phyloP scores from a whole-genome alignment of 2,329 filamentous ascomycete species.

The Zalaria sp. region DNA sequence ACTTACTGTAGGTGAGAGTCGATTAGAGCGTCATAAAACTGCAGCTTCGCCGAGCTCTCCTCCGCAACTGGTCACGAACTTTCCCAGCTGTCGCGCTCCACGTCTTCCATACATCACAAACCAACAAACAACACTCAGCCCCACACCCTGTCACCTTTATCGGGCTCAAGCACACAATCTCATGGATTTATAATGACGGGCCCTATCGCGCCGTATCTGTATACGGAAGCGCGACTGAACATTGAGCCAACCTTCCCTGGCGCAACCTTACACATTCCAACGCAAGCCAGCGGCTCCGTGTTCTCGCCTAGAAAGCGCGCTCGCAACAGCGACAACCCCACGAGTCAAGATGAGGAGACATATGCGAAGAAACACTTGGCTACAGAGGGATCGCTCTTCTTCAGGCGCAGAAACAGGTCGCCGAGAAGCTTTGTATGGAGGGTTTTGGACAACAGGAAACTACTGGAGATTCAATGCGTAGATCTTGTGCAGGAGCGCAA shows the following conservation, averaged over 20 bases:
- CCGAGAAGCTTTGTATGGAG: conserved; percentile 88
- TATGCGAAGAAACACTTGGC: conserved; percentile 65
- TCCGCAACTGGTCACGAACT: not conserved
- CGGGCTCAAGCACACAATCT: not conserved
- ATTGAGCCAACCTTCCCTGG: conserved; percentile 58
- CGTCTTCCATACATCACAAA: not conserved
- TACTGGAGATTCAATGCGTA: conserved; percentile 69
- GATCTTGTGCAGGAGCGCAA: conserved; percentile 55
- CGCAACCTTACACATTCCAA: conserved; percentile 54
- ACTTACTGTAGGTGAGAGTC: no score
- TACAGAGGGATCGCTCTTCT: conserved; percentile 68
- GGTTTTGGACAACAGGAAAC: conserved; percentile 62
- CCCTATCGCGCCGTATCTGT: conserved; percentile 51
- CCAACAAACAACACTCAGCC: no score
- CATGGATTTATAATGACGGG: conserved; percentile 58
- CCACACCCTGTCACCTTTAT: no score
- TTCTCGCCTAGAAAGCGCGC: conserved; percentile 17
- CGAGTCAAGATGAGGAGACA: conserved; percentile 50
- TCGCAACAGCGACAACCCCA: conserved; percentile 19
- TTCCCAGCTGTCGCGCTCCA: not conserved
- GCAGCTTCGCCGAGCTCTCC: not conserved
- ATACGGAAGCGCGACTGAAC: conserved; percentile 77
- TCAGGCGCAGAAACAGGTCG: conserved; percentile 59
- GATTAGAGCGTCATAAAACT: no score
- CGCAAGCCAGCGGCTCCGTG: conserved; percentile 24